Conservation (phyloP, 2,329 filamentous ascomycete species). For the Colletotrichum sp. region DNA sequence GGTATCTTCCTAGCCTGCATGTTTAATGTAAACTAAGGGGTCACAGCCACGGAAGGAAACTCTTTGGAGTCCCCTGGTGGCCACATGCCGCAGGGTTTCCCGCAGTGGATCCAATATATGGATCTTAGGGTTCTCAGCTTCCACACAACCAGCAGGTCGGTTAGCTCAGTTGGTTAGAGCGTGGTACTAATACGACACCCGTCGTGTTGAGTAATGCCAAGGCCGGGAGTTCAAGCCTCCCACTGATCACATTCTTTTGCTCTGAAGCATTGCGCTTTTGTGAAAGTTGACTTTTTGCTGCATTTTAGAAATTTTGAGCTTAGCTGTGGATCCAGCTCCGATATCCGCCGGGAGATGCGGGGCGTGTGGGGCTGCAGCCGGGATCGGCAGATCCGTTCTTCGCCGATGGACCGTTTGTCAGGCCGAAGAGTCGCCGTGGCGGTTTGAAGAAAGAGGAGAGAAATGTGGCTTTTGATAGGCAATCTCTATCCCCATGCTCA, state of each 20-base stretch:
- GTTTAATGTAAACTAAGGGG: background rate
- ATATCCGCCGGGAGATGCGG: background rate
- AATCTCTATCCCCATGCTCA: background rate
- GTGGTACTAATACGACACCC: constrained; percentile 20
- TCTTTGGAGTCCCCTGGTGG: accelerated
- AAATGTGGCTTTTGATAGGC: background rate
- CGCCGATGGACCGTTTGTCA: background rate
- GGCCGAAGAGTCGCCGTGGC: background rate
- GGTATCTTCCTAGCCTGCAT: no score
- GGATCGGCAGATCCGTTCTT: background rate
- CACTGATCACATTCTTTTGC: constrained; percentile 9
- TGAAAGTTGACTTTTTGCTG: background rate
- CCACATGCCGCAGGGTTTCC: background rate
- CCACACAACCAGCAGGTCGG: background rate
- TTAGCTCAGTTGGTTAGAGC: constrained; percentile 23
- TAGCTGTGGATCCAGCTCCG: background rate
- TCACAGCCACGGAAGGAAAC: background rate
- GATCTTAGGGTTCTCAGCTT: accelerated
- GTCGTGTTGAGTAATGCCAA: constrained; percentile 14
- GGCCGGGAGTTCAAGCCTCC: constrained; percentile 22
- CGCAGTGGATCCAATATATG: background rate
- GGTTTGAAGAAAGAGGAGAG: background rate
- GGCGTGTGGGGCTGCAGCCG: background rate
- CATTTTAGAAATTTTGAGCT: background rate
- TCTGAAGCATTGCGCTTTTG: background rate